Conservation (phyloP, 306 rosid species). For the Vachellia collinsii region DNA sequence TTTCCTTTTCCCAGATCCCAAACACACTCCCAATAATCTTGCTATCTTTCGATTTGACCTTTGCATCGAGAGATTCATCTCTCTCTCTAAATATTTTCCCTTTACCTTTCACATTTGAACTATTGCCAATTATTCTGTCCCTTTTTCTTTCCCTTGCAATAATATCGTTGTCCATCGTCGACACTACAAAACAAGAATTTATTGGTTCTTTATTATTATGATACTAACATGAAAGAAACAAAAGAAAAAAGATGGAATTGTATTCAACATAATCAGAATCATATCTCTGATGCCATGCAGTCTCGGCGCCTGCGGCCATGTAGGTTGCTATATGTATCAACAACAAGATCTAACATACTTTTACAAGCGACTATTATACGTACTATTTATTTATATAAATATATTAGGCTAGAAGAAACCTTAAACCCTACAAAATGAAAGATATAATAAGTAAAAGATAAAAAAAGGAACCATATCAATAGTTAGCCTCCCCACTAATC, state of each 20-base stretch:
- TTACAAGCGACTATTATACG: not conserved
- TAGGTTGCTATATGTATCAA: conserved; percentile 7
- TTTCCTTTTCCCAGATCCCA: not conserved
- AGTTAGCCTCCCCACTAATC: not conserved
- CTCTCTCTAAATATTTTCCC: not conserved
- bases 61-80: conserved; percentile 13
- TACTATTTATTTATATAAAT: not conserved
- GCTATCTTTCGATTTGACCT: conserved; percentile 14
- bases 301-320: not conserved
- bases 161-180: not conserved
- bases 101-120: conserved; percentile 18
- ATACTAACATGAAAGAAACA: not conserved
- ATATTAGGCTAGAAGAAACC: not conserved
- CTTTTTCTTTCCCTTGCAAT: not conserved
- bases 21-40: not conserved
- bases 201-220: too few relatives aligned
- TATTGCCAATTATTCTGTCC: not conserved
- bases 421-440: not conserved
- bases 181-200: not conserved
- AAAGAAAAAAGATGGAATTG: not conserved
- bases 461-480: conserved; percentile 6
- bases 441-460: not conserved
- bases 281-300: not conserved
- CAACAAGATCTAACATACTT: not conserved
- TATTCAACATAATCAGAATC: conserved; percentile 3